Evolutionary conservation across 257 asterid species (phyloP).

Genomic region (Solanum acaule): DNA sequence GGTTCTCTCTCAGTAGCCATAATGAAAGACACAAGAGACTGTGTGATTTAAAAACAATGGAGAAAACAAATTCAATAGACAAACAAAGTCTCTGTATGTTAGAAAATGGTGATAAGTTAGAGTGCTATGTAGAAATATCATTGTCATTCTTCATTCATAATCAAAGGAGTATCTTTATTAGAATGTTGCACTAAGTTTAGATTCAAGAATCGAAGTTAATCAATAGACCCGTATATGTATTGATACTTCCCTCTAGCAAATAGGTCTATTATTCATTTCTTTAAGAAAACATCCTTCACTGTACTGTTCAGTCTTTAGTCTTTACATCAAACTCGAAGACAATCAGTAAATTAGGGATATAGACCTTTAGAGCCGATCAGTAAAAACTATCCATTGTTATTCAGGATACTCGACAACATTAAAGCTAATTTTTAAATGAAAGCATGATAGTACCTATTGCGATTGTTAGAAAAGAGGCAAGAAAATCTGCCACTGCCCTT

Average conservation of each 20-base stretch:
- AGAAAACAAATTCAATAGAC: too few relatives aligned
- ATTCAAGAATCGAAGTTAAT: not conserved
- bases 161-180: not conserved
- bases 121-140: too few relatives aligned
- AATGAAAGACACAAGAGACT: not conserved
- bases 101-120: too few relatives aligned
- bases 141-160: not conserved
- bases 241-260: not conserved
- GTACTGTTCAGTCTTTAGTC: not conserved
- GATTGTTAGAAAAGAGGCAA: too few relatives aligned
- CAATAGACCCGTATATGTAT: not conserved
- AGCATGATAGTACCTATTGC: too few relatives aligned
- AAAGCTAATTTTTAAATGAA: too few relatives aligned
- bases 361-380: not conserved
- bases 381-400: not conserved
- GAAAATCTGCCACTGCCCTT: too few relatives aligned
- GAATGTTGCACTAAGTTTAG: not conserved
- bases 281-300: not conserved
- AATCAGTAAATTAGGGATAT: not conserved
- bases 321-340: not conserved
- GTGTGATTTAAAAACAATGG: too few relatives aligned
- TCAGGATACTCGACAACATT: too few relatives aligned
- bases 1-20: slow-evolving; percentile 84
- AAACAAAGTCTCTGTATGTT: too few relatives aligned
- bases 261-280: not conserved